A percentile compares a stretch with the other conserved stretches of the same genome.
phyloP scores from a whole-genome alignment of 2,329 filamentous ascomycete genomes.

The Podosphaera leucotricha region DNA sequence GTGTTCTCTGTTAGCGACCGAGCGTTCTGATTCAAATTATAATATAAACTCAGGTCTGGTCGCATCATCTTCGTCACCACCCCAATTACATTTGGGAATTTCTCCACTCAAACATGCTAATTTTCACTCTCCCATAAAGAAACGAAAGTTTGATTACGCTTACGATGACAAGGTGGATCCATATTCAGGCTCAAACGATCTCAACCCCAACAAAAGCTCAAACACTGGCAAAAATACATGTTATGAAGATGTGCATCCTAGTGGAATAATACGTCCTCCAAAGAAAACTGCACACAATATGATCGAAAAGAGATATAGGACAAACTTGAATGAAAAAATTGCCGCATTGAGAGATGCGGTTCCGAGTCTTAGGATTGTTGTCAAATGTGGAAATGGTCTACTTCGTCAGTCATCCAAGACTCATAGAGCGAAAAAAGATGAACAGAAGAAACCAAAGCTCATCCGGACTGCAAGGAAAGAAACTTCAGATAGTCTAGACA shows the following conservation, averaged over 20 bases:
- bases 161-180: background rate
- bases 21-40: background rate
- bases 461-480: slow-evolving; percentile 26
- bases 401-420: background rate
- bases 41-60: background rate
- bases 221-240: background rate
- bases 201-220: background rate
- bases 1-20: background rate
- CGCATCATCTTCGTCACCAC: background rate
- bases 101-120: background rate
- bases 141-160: background rate
- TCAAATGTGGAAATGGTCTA: background rate
- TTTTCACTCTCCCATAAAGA: background rate
- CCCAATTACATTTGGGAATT: background rate
- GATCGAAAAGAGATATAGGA: slow-evolving; percentile 54
- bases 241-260: slow-evolving; percentile 3
- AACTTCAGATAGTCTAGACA: slow-evolving; percentile 27
- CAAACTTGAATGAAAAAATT: slow-evolving; percentile 68
- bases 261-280: slow-evolving; percentile 16
- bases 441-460: slow-evolving; percentile 30
- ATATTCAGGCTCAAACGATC: background rate
- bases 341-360: slow-evolving; percentile 52
- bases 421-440: background rate
- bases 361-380: slow-evolving; percentile 32
- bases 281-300: slow-evolving; percentile 35